These are phyloP conservation scores for Fusarium hostae DNA, from an alignment of 2,329 filamentous ascomycete genomes.

Conservation along the genomic window DNA sequence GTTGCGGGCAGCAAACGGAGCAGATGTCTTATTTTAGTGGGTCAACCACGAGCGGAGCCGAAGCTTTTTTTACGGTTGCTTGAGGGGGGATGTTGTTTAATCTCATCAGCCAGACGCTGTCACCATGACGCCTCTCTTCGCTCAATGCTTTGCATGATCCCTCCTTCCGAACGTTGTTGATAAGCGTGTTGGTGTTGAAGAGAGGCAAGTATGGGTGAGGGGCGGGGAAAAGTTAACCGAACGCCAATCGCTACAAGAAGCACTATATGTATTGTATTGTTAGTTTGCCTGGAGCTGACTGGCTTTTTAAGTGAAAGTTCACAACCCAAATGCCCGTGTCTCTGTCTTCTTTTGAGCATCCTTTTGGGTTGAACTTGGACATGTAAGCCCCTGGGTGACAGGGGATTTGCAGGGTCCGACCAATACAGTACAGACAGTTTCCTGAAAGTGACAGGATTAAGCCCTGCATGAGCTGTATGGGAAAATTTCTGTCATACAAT, in stretches of 20 bases:
- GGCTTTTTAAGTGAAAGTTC: not conserved
- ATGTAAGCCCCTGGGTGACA: slow-evolving; percentile 15
- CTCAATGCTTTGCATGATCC: slow-evolving; percentile 19
- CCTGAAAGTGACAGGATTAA: slow-evolving; percentile 19
- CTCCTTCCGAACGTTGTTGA: slow-evolving; percentile 11
- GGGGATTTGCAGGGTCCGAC: slow-evolving; percentile 33
- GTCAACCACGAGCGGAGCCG: not conserved
- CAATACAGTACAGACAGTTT: slow-evolving; percentile 5
- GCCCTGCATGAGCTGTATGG: slow-evolving; percentile 34
- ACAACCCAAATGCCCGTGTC: not conserved
- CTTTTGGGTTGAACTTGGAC: slow-evolving; percentile 5
- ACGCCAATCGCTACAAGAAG: not conserved
- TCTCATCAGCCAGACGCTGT: slow-evolving; percentile 9
- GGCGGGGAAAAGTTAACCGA: not conserved
- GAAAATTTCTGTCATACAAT: slow-evolving; percentile 17
- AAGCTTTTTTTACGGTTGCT: slow-evolving; percentile 5
- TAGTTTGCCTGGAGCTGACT: not conserved
- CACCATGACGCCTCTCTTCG: slow-evolving; percentile 37
- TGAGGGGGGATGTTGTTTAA: not conserved
- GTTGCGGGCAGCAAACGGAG: slow-evolving; percentile 14
- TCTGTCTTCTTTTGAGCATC: not conserved
- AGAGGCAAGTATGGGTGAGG: slow-evolving; percentile 6
- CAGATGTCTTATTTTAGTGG: not conserved
- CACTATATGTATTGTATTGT: not conserved
- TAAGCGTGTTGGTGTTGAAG: slow-evolving; percentile 1